Conservation (phyloP, 2,329 filamentous ascomycete species). For the Sporothrix brunneoviolacea region DNA sequence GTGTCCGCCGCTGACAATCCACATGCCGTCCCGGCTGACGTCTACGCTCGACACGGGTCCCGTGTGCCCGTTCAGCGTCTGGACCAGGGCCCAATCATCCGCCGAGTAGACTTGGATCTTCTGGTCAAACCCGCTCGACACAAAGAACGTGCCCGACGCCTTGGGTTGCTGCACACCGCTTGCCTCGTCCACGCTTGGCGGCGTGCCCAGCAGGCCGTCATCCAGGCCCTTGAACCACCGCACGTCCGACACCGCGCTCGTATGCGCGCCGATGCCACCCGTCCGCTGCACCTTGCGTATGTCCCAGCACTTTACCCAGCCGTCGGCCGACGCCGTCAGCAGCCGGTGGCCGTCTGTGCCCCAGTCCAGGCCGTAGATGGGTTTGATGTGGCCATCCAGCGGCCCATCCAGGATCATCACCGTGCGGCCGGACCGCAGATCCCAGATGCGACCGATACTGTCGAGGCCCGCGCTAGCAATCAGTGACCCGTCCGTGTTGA, state of each 20-base stretch:
- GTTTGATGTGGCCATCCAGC: slow-evolving; percentile 72
- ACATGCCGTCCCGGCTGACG: slow-evolving; percentile 75
- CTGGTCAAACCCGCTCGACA: slow-evolving; percentile 86
- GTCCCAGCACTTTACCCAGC: slow-evolving; percentile 98
- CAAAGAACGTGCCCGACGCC: slow-evolving; percentile 85
- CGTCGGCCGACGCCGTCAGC: slow-evolving; percentile 85
- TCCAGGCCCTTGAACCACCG: slow-evolving; percentile 89
- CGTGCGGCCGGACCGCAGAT: slow-evolving; percentile 82
- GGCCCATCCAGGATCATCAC: slow-evolving; percentile 94
- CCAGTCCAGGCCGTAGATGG: slow-evolving; percentile 93
- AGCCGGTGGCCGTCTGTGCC: slow-evolving; percentile 84
- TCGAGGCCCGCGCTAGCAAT: slow-evolving; percentile 89
- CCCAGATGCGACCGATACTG: slow-evolving; percentile 93
- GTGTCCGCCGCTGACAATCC: slow-evolving; percentile 91
- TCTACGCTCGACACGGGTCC: slow-evolving; percentile 89
- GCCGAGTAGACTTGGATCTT: slow-evolving; percentile 94
- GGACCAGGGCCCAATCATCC: slow-evolving; percentile 89
- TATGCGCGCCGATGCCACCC: slow-evolving; percentile 84
- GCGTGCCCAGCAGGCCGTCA: slow-evolving; percentile 56
- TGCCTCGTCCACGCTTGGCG: slow-evolving; percentile 51
- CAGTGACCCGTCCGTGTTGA: slow-evolving; percentile 86
- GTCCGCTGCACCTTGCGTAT: slow-evolving; percentile 78
- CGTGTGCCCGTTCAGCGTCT: slow-evolving; percentile 82
- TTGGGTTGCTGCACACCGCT: slow-evolving; percentile 65
- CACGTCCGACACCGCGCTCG: slow-evolving; percentile 84